Percentiles rank a stretch among this genome's conserved stretches.
These are phyloP conservation scores for Ochromonas danica DNA, from an alignment of 108 stramenopile genomes.

Conservation along the genomic window DNA sequence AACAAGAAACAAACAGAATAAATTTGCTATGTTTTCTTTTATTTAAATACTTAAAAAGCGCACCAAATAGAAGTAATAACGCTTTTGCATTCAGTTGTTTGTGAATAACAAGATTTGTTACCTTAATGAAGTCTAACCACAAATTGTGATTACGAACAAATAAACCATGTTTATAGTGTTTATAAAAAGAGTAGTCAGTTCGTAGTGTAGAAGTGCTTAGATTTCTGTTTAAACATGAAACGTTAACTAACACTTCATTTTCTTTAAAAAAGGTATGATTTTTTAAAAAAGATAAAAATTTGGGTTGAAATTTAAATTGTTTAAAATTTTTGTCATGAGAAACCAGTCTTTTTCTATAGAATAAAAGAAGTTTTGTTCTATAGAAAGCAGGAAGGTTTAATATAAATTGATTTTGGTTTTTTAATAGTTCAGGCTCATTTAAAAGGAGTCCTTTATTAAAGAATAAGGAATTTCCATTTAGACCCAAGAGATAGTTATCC, in stretches of 20 bases:
- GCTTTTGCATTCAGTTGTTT: not conserved
- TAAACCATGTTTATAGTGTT: slow-evolving; percentile 7
- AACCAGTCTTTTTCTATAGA: slow-evolving; percentile 30
- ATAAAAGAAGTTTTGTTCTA: slow-evolving; percentile 8
- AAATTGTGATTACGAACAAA: slow-evolving; percentile 10
- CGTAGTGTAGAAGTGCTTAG: slow-evolving; percentile 10
- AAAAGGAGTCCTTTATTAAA: not conserved
- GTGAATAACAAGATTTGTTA: slow-evolving; percentile 10
- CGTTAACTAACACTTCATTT: slow-evolving; percentile 17
- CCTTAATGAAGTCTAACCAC: slow-evolving; percentile 10
- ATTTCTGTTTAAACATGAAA: slow-evolving; percentile 17
- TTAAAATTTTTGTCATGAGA: slow-evolving; percentile 18
- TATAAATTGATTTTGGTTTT: slow-evolving; percentile 21
- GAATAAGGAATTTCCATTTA: slow-evolving; percentile 19
- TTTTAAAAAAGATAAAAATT: slow-evolving; percentile 18
- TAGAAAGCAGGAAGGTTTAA: not conserved
- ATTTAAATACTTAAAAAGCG: not conserved
- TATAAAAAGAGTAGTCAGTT: slow-evolving; percentile 17
- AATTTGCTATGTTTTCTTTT: slow-evolving; percentile 23
- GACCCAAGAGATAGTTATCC: slow-evolving; percentile 17
- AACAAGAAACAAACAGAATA: slow-evolving; percentile 19
- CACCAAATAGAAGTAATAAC: slow-evolving; percentile 3
- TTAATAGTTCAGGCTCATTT: slow-evolving; percentile 18
- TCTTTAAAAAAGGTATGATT: slow-evolving; percentile 17
- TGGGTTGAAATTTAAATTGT: slow-evolving; percentile 18